Percentiles rank a stretch among this genome's conserved stretches.
Evolutionary conservation across 1,139 yeast species (phyloP).

Genomic region (Pichia sp.): DNA sequence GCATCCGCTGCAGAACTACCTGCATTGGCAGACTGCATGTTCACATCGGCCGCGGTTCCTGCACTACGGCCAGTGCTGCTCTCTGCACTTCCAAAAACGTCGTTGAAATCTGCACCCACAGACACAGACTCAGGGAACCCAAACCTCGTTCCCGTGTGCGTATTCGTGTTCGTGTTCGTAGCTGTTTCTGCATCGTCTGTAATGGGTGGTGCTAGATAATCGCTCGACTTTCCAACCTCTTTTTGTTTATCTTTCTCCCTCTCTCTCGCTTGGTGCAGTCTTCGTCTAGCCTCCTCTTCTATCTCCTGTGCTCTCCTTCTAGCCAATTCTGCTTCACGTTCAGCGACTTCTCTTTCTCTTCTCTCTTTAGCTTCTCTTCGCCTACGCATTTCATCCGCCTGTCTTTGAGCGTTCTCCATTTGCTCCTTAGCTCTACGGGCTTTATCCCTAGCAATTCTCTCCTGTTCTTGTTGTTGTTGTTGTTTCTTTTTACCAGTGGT

Average conservation of each 20-base stretch:
- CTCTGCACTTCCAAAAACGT: not conserved
- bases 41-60: too few species aligned
- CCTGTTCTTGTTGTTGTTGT: not conserved
- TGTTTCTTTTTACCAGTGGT: too few species aligned
- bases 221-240: not conserved
- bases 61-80: not conserved
- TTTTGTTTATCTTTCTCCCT: not conserved
- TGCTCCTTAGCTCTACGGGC: not conserved
- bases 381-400: slow-evolving; percentile 6
- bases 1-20: not conserved
- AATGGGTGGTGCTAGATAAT: too few species aligned
- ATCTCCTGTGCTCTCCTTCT: slow-evolving; percentile 6
- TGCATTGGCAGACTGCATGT: too few species aligned
- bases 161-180: too few species aligned
- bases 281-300: slow-evolving; percentile 5
- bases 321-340: slow-evolving; percentile 8
- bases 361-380: slow-evolving; percentile 1
- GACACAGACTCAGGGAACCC: too few species aligned
- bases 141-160: too few species aligned
- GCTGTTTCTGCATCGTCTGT: too few species aligned
- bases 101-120: too few species aligned
- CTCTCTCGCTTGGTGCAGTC: not conserved
- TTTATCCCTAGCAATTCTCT: not conserved
- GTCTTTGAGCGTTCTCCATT: slow-evolving; percentile 4
- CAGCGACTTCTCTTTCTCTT: slow-evolving; percentile 4